Base-by-base conservation (phyloP, 2,329 filamentous ascomycete species). In the Immersiporthe knoxdaviesiana region DNA sequence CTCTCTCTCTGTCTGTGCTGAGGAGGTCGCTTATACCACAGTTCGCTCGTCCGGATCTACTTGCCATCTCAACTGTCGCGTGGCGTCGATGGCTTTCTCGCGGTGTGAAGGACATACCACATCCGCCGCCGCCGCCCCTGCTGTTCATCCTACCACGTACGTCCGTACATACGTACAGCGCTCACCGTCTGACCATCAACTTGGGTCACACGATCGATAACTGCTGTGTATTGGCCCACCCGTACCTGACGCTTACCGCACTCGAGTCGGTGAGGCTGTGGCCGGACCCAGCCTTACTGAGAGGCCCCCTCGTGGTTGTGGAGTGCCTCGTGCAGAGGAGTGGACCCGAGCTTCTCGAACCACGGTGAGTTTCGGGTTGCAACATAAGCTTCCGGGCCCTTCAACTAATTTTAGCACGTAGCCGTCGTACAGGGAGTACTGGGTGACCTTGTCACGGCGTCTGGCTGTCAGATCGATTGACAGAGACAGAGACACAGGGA, bases 231-330 rank as follows among this genome's bases (percentile, higher is more conserved):
- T 50, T 61, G 65, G 35, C 35, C 65, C 65, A 61, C 59, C 54
- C 30, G 65, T 61, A 52, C 65, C 65, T 67, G 65, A 50, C 65
- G 56, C 65, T 61, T 50, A 62, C 27, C 47, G 41, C 61, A 47
- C 41, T 24, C 65, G 39, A 67, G 65, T 67, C 65, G 65, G 65
- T 67, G 65, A 67, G 65, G 65, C 44, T 56, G 58, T 35, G 65
- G 65, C 41, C 27, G 44, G 44, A 18, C 41, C 56, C 58, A 67
- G 65, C 65, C 58, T 61, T 67, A 27, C 37, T 60, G 44, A 60
- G 41, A 62, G n/a, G 16, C 18, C 32, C 52, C 56, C 63, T 65
- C 63, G 63, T 65, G 63, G 39, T 44, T 63, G 41, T 63, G 61
- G 61, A 50, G 61, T 50, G 61, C 61, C 61, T 39, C 61, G 61